These are phyloP conservation scores for Alisma plantagoaquatica DNA, from an alignment of 106 monocot species.

Conservation along the genomic window DNA sequence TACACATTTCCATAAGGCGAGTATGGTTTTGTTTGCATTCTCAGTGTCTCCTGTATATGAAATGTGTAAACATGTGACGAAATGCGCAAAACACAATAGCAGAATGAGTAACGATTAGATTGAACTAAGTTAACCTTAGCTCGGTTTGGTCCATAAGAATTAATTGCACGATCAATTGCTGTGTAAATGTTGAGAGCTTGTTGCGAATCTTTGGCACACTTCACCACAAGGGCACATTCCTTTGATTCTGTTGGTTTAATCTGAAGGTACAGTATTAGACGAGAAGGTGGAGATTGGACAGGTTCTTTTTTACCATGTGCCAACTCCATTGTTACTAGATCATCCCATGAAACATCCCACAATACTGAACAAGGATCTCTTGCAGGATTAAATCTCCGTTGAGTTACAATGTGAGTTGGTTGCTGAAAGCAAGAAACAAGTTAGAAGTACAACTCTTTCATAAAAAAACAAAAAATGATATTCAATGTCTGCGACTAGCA, in stretches of 20 bases:
- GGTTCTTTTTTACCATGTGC: conserved; percentile 58
- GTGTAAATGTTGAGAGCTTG: conserved; percentile 54
- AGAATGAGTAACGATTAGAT: not conserved
- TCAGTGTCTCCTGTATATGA: conserved; percentile 30
- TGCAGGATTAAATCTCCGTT: conserved; percentile 85
- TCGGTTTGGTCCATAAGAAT: conserved; percentile 64
- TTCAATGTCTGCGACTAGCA: conserved; percentile 16
- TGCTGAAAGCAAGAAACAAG: conserved; percentile 38
- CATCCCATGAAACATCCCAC: conserved; percentile 83
- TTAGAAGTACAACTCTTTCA: not conserved
- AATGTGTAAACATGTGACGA: not conserved
- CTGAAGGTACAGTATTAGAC: conserved; percentile 61
- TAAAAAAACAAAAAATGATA: not conserved
- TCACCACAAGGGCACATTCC: conserved; percentile 53
- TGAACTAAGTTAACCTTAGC: conserved; percentile 33
- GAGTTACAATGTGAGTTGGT: conserved; percentile 53
- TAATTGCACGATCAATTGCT: conserved; percentile 54
- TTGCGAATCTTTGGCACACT: conserved; percentile 45
- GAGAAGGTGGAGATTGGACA: conserved; percentile 53
- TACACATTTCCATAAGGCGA: conserved; percentile 21
- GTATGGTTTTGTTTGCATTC: conserved; percentile 68
- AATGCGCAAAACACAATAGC: not conserved
- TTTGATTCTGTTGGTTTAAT: conserved; percentile 37
- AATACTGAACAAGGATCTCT: conserved; percentile 84
- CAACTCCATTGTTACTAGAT: conserved; percentile 77